Base-by-base conservation (phyloP, 495 filamentous ascomycete species). In the Annulohypoxylon stygium region DNA sequence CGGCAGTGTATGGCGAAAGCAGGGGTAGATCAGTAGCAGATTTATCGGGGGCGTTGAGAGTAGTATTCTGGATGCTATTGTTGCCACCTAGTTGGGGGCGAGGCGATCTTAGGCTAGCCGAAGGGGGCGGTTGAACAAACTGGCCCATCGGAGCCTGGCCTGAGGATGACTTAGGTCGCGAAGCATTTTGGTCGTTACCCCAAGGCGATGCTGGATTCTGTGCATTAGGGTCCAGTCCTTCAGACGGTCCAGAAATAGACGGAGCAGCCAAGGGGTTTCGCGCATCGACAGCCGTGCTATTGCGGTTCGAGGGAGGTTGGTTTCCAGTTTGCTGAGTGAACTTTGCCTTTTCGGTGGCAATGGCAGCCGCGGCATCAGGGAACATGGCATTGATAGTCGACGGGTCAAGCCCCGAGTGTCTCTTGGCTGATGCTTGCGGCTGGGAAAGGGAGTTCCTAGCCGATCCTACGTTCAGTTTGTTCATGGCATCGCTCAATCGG, bases 301-400 rank as follows among this genome's bases (percentile, higher is more conserved):
- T 98, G 43, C 97, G 91, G 82, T 97, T 97, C 36, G 96, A 98
- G 3, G 92, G 89, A 18, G 95, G 93, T 10, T 91, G 91, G 66
- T 94, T 93, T 55, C 96, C 95, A 33, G 94, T 97, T 80, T 96
- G 92, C 79, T 97, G 93, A 10, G 93, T 95, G 78, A 97, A 98
- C 81, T 97, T 94, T 58, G 94, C 95, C 84, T 97, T 97, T 83
- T 99, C 95, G 58, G 94, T 96, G 33, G 94, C 94, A 81, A 99
- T 98, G 12, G 97, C 97, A 12, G 95, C 97, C 2, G 96, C 97
- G 23, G 96, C 96, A 85, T 98, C 96, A 4, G 96, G 96, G 79
- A 99, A 99, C 96, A 99, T 98, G 72, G 93, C 93, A 83, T 97
- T 95, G 79, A 98, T 97, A n/a, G 93, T 94, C 37, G 89, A 90